Evolutionary conservation across 2,329 filamentous ascomycete genomes (phyloP), one percentile per base, ranked within the genome.

Genomic region (Phoma sp.): DNA sequence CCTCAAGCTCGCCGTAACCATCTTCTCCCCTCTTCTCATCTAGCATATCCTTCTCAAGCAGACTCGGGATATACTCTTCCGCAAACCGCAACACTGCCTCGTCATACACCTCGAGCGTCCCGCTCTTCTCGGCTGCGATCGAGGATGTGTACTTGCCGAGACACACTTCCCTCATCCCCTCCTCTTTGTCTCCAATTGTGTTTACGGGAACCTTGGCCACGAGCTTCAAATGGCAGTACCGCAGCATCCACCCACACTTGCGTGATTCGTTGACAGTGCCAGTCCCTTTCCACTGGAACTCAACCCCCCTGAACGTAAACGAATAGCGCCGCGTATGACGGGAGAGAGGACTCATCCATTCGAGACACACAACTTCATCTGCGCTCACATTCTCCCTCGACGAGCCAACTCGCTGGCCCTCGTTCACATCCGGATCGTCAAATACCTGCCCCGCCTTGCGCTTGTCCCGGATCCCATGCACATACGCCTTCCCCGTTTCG

Each of bases 211-310:
- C 12, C 17, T 26, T 42, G 0, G 66, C 72, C 7, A 71, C 56
- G 4, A 75, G 59, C 48, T 74, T 74, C 17, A 75, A 36, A 43
- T 74, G 70, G 26, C 66, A 68, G 48, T 62, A 73, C 1, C 59
- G 54, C 3, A 70, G 32, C 7, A 61, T 60, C 5, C 47, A 42
- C 1, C 70, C 71, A 40, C 63, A 72, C 4, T 26, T 51, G 1
- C 64, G 43, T 3, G 43, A 34, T 42, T 71, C 67, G 20, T 56
- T 59, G 10, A 69, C 66, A 4, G 62, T 68, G 14, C 63, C 59
- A 3, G 72, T 74, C 5, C 70, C 71, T 43, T 72, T 74, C 72
- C 72, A 75, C 43, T 59, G 66, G 46, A 74, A 74, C 12, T 72
- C 67, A 4, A 74, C 47, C 7, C 59, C 65, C 1, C 6, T 29